Conservation (phyloP, 1,139 yeast species). For the Pichia sp. region DNA sequence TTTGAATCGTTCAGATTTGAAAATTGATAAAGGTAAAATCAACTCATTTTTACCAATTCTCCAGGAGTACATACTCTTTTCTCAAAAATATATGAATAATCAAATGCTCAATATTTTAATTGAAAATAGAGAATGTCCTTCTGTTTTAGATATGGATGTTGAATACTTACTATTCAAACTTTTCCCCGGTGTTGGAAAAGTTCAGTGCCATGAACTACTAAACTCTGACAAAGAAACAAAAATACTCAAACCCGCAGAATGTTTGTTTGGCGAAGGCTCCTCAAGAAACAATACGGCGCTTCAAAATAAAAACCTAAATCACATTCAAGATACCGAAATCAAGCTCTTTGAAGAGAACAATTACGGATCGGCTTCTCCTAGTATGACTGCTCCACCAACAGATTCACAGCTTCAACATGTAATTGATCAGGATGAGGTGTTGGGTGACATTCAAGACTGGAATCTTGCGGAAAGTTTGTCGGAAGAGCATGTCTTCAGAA, state of each 20-base stretch:
- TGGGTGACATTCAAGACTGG: slow-evolving; percentile 5
- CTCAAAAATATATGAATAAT: slow-evolving; percentile 13
- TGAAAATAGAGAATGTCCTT: slow-evolving; percentile 18
- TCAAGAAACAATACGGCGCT: not conserved
- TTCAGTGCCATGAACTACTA: slow-evolving; percentile 18
- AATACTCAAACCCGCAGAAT: slow-evolving; percentile 17
- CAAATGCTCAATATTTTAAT: slow-evolving; percentile 6
- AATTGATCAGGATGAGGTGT: not conserved
- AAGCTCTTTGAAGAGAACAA: slow-evolving; percentile 22
- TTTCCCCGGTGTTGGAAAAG: slow-evolving; percentile 22
- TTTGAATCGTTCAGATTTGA: slow-evolving; percentile 29
- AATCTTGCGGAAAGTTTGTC: slow-evolving; percentile 5
- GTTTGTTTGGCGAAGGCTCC: slow-evolving; percentile 14
- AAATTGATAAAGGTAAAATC: slow-evolving; percentile 15
- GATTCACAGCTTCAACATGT: not conserved
- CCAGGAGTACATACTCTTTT: slow-evolving; percentile 22
- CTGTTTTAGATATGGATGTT: slow-evolving; percentile 15
- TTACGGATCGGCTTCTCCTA: slow-evolving; percentile 22
- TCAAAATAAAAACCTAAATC: not conserved
- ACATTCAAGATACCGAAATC: slow-evolving; percentile 7
- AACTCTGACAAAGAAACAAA: slow-evolving; percentile 11
- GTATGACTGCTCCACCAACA: not conserved
- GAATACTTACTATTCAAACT: slow-evolving; percentile 16
- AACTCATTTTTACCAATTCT: slow-evolving; percentile 21
- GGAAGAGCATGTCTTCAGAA: slow-evolving; percentile 21